Evolutionary conservation across 495 filamentous ascomycete genomes (phyloP).

Genomic region (Aspergillus steynii): DNA sequence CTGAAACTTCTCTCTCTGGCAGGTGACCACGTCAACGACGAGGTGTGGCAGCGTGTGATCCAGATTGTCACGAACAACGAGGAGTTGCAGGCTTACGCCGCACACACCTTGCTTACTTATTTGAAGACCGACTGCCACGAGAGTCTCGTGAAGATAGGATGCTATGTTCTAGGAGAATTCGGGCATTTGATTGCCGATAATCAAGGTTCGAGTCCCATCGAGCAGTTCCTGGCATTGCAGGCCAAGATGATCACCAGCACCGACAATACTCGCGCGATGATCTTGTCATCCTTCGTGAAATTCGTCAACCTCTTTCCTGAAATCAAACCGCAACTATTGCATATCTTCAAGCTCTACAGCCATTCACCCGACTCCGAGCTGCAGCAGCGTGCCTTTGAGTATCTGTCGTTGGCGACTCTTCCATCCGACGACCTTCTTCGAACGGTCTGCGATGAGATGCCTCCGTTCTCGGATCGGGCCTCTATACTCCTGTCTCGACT

Average conservation of each 20-base stretch:
- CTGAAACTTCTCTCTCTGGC: conserved; percentile 93
- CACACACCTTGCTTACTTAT: conserved; percentile 86
- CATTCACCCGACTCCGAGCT: conserved; percentile 93
- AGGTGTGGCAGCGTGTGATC: conserved; percentile 99
- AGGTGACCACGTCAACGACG: conserved; percentile 97
- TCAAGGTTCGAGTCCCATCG: conserved; percentile 89
- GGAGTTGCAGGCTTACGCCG: conserved; percentile 94
- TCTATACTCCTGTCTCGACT: conserved; percentile 89
- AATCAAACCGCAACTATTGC: conserved; percentile 92
- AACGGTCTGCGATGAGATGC: conserved; percentile 98
- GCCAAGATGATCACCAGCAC: conserved; percentile 87
- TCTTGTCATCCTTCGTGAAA: conserved; percentile 93
- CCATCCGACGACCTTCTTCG: conserved; percentile 90
- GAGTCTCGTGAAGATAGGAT: conserved; percentile 95
- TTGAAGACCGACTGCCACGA: conserved; percentile 94
- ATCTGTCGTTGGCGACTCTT: conserved; percentile 80
- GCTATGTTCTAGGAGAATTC: conserved; percentile 94
- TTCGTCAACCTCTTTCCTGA: conserved; percentile 98
- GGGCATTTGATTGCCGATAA: conserved; percentile 97
- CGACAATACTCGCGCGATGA: conserved; percentile 86
- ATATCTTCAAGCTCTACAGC: conserved; percentile 89
- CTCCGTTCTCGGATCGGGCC: conserved; percentile 92
- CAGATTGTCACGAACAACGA: conserved; percentile 99
- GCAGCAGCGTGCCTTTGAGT: conserved; percentile 96
- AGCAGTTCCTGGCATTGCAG: conserved; percentile 93